These are phyloP conservation scores for Trichoderma oligosporum DNA, from an alignment of 2,329 filamentous ascomycete species.

Conservation along the genomic window DNA sequence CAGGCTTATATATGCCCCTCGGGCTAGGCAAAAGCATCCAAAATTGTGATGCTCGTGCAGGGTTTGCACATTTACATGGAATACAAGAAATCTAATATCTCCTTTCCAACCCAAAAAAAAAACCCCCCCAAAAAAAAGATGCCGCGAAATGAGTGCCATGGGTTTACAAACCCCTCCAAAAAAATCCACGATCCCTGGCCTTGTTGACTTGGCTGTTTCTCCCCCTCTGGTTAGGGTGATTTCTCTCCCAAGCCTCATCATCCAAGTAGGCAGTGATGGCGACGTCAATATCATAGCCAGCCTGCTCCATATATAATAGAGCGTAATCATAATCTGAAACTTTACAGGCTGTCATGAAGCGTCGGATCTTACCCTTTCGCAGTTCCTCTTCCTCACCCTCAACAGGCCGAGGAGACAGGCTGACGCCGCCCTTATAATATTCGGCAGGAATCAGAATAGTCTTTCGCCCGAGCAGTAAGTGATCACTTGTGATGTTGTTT, in stretches of 20 bases:
- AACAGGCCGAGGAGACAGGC: conserved; percentile 65
- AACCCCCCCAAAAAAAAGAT: background rate
- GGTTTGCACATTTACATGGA: conserved; percentile 24
- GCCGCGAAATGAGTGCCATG: background rate
- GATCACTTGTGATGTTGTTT: conserved; percentile 69
- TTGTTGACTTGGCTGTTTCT: conserved; percentile 29
- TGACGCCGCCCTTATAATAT: conserved; percentile 63
- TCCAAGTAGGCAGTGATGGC: conserved; percentile 63
- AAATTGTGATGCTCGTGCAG: conserved; percentile 26
- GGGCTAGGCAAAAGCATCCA: conserved; percentile 27
- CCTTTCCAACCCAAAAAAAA: conserved; percentile 10
- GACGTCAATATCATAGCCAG: conserved; percentile 60
- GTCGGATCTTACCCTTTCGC: conserved; percentile 65
- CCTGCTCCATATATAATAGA: conserved; percentile 68
- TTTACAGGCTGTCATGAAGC: conserved; percentile 78
- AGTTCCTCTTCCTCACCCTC: conserved; percentile 71
- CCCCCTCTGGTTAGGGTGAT: conserved; percentile 47
- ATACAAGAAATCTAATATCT: conserved; percentile 30
- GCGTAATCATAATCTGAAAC: conserved; percentile 74
- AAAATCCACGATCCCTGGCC: conserved; percentile 31
- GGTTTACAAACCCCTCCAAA: conserved; percentile 33
- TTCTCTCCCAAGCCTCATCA: conserved; percentile 72
- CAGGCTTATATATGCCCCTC: conserved; percentile 26
- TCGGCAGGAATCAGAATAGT: conserved; percentile 69
- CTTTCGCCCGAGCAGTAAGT: conserved; percentile 64